These are phyloP conservation scores for Alternaria triticina DNA, from an alignment of 2,329 filamentous ascomycete genomes.

Conservation along the genomic window DNA sequence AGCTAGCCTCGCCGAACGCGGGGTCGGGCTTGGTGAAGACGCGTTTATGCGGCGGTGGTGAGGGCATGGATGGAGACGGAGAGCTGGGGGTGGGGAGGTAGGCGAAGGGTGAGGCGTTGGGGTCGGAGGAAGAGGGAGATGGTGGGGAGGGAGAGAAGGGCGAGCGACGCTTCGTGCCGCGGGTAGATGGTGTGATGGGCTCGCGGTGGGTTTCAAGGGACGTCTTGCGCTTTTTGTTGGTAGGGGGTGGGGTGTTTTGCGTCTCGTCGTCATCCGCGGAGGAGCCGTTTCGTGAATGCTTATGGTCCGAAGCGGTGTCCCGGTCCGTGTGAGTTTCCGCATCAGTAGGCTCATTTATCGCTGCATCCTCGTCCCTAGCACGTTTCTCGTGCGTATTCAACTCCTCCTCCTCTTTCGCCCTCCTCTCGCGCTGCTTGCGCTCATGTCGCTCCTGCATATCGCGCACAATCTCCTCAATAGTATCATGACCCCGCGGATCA, in stretches of 20 bases:
- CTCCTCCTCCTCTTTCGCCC: neutral
- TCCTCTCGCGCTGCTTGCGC: neutral
- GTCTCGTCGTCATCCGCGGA: neutral
- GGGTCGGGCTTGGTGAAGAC: neutral
- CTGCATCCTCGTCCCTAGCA: neutral
- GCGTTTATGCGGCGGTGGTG: neutral
- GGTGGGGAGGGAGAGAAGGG: neutral
- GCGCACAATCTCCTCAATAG: neutral
- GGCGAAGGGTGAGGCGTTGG: neutral
- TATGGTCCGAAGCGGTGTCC: too few species aligned
- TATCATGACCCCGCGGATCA: neutral
- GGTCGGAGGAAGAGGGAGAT: neutral
- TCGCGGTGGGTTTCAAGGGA: neutral
- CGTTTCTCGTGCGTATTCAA: neutral
- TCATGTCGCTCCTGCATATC: neutral
- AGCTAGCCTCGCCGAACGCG: neutral
- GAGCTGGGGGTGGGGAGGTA: neutral
- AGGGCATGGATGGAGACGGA: neutral
- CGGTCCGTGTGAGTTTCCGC: rapidly evolving
- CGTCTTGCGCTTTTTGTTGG: neutral
- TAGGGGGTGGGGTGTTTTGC: neutral
- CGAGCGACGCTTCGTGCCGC: neutral
- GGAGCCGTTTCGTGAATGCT: neutral
- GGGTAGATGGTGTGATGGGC: neutral
- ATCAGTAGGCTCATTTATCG: neutral